Conservation (phyloP, 495 filamentous ascomycete species). For the Viridothelium virens region DNA sequence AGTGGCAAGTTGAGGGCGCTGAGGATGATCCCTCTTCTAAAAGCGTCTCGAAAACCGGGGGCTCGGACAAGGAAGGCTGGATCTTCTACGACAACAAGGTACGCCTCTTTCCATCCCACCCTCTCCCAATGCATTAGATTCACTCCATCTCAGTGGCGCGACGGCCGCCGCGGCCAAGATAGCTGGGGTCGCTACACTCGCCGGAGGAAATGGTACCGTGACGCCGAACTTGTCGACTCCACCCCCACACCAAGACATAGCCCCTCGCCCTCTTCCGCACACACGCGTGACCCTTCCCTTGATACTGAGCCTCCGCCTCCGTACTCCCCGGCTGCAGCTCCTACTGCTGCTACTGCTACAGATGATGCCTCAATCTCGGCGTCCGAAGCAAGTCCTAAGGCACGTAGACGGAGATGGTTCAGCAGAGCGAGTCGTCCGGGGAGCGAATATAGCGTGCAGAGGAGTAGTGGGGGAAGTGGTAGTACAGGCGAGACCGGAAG, state of each 20-base stretch:
- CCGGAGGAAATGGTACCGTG: slow-evolving; percentile 89
- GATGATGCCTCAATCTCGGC: slow-evolving; percentile 30
- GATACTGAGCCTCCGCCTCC: background rate
- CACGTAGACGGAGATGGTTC: slow-evolving; percentile 29
- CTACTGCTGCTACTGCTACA: slow-evolving; percentile 19
- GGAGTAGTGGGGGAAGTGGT: slow-evolving; percentile 39
- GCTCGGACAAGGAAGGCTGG: slow-evolving; percentile 69
- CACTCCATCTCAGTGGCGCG: slow-evolving; percentile 62
- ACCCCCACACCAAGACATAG: slow-evolving; percentile 39
- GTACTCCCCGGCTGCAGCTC: slow-evolving; percentile 6
- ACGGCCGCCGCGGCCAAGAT: slow-evolving; percentile 78
- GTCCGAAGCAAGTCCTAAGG: slow-evolving; percentile 18
- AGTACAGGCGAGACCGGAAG: slow-evolving; percentile 29
- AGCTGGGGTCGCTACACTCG: slow-evolving; percentile 95
- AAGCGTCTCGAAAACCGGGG: slow-evolving; percentile 33
- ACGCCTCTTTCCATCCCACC: slow-evolving; percentile 4
- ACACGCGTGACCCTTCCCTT: background rate
- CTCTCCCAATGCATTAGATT: slow-evolving; percentile 12
- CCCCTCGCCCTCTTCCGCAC: slow-evolving; percentile 34
- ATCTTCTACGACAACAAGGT: slow-evolving; percentile 98
- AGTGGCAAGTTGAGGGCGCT: slow-evolving; percentile 82
- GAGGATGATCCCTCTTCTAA: slow-evolving; percentile 45
- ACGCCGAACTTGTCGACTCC: slow-evolving; percentile 84
- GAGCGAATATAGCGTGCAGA: slow-evolving; percentile 26
- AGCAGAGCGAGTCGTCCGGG: slow-evolving; percentile 7